Evolutionary conservation across 2,329 filamentous ascomycete genomes (phyloP).

Genomic region (Arachnopeziza araneosa): DNA sequence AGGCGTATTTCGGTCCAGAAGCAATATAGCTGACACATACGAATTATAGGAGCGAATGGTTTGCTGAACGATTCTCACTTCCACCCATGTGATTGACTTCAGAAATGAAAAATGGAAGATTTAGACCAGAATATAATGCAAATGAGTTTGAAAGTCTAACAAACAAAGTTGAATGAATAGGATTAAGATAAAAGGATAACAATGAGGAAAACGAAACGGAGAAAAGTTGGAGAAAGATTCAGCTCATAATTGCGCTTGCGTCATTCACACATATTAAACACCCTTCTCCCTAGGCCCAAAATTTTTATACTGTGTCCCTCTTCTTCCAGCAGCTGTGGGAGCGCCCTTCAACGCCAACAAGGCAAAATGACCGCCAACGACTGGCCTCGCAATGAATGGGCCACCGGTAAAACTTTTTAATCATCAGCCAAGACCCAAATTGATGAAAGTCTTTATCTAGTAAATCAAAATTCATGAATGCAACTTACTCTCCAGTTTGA

Average conservation of each 20-base stretch:
- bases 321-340: conserved; percentile 8
- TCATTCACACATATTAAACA: too few species aligned
- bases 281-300: background rate
- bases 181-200: too few species aligned
- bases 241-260: too few species aligned
- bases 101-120: too few species aligned
- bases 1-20: background rate
- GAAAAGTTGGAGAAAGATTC: too few species aligned
- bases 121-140: too few species aligned
- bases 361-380: conserved; percentile 75
- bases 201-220: too few species aligned
- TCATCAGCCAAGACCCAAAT: conserved; percentile 1
- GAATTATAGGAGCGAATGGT: background rate
- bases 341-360: conserved; percentile 50
- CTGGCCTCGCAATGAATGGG: conserved; percentile 69
- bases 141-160: too few species aligned
- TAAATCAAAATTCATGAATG: conserved; percentile 38
- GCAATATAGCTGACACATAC: background rate
- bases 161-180: too few species aligned
- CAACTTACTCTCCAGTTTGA: conserved; percentile 48
- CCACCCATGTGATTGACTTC: too few species aligned
- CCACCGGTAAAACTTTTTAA: conserved; percentile 7
- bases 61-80: too few species aligned
- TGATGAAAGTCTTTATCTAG: background rate
- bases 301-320: background rate